Base-by-base conservation (phyloP, 164 flowering plant genomes). In the Platanus orientalis region DNA sequence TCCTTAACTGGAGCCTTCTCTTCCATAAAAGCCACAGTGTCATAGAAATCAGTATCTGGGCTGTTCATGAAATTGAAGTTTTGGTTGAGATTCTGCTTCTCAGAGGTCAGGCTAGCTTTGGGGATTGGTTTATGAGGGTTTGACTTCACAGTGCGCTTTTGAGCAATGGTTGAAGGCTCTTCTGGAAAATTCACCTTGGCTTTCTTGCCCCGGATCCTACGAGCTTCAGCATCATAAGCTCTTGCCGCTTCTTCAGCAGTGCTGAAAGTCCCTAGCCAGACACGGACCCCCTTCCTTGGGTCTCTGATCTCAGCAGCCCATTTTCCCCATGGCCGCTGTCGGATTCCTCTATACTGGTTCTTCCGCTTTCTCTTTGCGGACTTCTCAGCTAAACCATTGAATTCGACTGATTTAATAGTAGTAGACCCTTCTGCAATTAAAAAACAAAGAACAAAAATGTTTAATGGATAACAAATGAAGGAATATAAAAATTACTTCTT, bases 301-400 rank as follows among this genome's bases (percentile, higher is more conserved):
- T 65, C 69, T 36, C 62, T 54, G 32, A 65, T 65, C 30, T 57
- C 62, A 10, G 62, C 69, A 17, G 69, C 62, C 69, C 69, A 65
- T 57, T 65, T 57, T 23, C 69, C 62, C 69, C 69, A 65, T 10
- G 69, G 69, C 19, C 69, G 42, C 36, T 65, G 69, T 24, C 62
- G 30, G 48, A 65, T 56, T 45, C 69, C 69, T 24, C 69, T 65
- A 63, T 28, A 65, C 28, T 23, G 44, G 20, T 45, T 65, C 54
- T 65, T 65, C 21, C 68, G 57, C 40, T 55, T 57, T 14, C 68
- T 63, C 48, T 63, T 60, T 7, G 28, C 49, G 25, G 21, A 14
- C 44, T 44, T 57, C n/a, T 57, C 40, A 34, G 39, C 49, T 5
- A 10, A 10, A 34, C 39, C 39, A 34, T 10, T 34, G 39, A 34